These are phyloP conservation scores for Ogataea sp. DNA, from an alignment of 805 yeast species.

Conservation along the genomic window DNA sequence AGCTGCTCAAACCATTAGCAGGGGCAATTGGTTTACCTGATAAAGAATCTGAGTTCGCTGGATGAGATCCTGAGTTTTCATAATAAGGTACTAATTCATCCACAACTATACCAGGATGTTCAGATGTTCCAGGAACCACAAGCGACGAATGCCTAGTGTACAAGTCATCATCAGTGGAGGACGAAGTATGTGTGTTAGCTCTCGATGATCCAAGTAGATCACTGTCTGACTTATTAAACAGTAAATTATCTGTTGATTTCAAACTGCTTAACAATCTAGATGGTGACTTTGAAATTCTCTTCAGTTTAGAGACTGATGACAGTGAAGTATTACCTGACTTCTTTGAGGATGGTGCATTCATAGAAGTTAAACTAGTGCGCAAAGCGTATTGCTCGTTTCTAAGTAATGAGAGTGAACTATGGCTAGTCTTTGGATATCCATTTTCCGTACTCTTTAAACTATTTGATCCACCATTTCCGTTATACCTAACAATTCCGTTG, in stretches of 20 bases:
- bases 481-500: slow-evolving; percentile 3
- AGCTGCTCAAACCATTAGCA: not conserved
- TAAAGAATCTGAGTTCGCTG: too few relatives aligned
- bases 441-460: slow-evolving; percentile 1
- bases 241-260: not conserved
- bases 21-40: too few relatives aligned
- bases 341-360: not conserved
- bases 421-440: not conserved
- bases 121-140: not conserved
- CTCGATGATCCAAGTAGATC: not conserved
- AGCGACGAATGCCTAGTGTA: not conserved
- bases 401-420: slow-evolving; percentile 1
- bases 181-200: too few relatives aligned
- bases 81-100: not conserved
- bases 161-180: not conserved
- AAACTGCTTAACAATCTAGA: not conserved
- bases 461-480: slow-evolving; percentile 1
- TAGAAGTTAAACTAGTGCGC: not conserved
- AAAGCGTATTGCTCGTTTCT: slow-evolving; percentile 1
- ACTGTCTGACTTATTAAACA: not conserved
- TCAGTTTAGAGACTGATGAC: not conserved
- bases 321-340: not conserved
- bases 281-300: slow-evolving; percentile 1
- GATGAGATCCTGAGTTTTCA: not conserved
- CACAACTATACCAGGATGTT: not conserved